Evolutionary conservation across 352 stramenopile species (phyloP), one percentile per base, ranked within the genome.

Genomic region (Blastocystis sp.): DNA sequence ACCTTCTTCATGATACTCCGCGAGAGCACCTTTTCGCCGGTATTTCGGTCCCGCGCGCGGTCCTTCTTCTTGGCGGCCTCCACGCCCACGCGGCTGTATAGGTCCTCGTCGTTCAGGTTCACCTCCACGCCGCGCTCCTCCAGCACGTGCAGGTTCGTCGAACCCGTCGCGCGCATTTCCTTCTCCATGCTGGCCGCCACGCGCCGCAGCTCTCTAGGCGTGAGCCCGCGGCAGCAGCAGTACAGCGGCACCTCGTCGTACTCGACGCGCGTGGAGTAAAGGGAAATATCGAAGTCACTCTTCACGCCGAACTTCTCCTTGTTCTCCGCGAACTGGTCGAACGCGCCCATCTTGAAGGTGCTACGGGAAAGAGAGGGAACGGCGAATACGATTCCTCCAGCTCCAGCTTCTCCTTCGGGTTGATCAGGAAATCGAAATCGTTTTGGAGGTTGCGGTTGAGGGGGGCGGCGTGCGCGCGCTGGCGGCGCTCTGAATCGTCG

Each of bases 291-390:
- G 54, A 84, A 84, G 9, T 84, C 74, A 4, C 45, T 68, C 38
- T 54, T 42, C 54, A 84, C 74, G 38, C 74, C 74, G 38, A 84
- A 84, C 74, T 84, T 84, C 42, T 34, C 24, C 21, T 38, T 54
- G 48, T 84, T 84, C 74, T 84, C 74, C 1, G 74, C 74, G 61
- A 84, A 84, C 28, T 84, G 74, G 45, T 84, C 74, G 40, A 69
- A 84, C n/a, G 74, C 52, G 42, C 74, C 74, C 74, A 84, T 84
- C 21, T 68, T 54, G 74, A 84, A 84, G 9, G 17, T 54, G n/a
- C 74, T 84, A 76, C 2, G 48, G 10, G 19, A 21, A 1, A 48
- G 2, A n/a, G 7, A 28, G 3, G 38, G 9, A 9, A 24, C n/a
- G n/a, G 4, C 28, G 19, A 38, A 2, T 48, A 76, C 66, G 42